phyloP scores from a whole-genome alignment of 2,329 filamentous ascomycete species.

The Fusarium pseudocircinatum region DNA sequence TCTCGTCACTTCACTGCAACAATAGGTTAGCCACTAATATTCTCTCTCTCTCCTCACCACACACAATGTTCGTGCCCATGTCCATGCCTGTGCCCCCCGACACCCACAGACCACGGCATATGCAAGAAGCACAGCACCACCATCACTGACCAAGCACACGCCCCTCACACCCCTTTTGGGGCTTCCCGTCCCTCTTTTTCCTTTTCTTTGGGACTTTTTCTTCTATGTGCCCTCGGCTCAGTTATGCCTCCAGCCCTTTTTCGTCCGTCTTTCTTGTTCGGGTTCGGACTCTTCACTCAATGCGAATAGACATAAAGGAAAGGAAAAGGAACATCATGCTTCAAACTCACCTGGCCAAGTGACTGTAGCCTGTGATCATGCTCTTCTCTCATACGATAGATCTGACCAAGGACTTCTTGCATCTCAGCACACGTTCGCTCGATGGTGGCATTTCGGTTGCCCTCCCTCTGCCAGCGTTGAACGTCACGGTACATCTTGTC shows the following conservation, averaged over 20 bases:
- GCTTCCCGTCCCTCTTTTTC: conserved; percentile 29
- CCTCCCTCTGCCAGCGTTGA: conserved; percentile 79
- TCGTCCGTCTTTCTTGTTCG: not conserved
- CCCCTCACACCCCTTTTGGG: conserved; percentile 31
- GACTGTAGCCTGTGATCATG: conserved; percentile 49
- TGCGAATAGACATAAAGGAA: not conserved
- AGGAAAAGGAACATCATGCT: conserved; percentile 5
- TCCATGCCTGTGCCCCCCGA: not conserved
- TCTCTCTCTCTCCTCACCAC: conserved; percentile 10
- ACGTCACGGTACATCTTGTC: conserved; percentile 80
- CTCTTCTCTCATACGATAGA: conserved; percentile 57
- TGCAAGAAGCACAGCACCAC: conserved; percentile 38
- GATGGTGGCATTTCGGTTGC: conserved; percentile 77
- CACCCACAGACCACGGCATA: conserved; percentile 33
- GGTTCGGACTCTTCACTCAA: not conserved
- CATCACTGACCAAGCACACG: conserved; percentile 28
- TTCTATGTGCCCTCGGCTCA: conserved; percentile 6
- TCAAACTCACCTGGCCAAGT: conserved; percentile 42
- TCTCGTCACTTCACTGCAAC: conserved; percentile 28
- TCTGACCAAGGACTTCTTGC: conserved; percentile 69
- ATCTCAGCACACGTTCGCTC: conserved; percentile 77
- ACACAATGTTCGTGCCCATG: not conserved
- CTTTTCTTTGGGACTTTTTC: conserved; percentile 4
- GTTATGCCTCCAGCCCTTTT: not conserved
- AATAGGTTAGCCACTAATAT: conserved; percentile 24